phyloP scores from a whole-genome alignment of 257 asterid genomes.

The Cinchona pubescens region DNA sequence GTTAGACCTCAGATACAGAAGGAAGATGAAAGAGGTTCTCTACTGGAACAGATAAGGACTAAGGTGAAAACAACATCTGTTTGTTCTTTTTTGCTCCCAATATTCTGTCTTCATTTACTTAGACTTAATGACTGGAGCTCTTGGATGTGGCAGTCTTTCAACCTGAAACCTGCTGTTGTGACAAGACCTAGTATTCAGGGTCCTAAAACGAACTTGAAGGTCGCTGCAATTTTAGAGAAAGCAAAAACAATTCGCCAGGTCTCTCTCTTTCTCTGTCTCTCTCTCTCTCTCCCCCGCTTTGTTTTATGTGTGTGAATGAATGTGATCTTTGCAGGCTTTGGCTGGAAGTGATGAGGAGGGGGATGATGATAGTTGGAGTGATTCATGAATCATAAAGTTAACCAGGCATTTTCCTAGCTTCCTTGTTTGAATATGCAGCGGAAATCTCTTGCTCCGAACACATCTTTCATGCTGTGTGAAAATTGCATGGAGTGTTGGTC shows the following conservation, averaged over 20 bases:
- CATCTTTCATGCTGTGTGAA: not conserved
- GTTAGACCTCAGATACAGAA: slow-evolving; percentile 43
- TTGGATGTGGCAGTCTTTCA: slow-evolving; percentile 65
- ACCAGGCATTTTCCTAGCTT: not conserved
- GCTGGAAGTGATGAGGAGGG: slow-evolving; percentile 83
- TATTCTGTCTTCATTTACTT: not conserved
- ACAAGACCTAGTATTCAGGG: slow-evolving; percentile 68
- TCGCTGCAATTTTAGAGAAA: slow-evolving; percentile 82
- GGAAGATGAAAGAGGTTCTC: slow-evolving; percentile 69
- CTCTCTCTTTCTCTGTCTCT: slow-evolving; percentile 18
- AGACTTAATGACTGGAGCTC: slow-evolving; percentile 27
- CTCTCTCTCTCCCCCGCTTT: not conserved
- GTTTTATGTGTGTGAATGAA: not conserved
- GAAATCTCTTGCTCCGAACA: not conserved
- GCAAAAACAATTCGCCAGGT: slow-evolving; percentile 95
- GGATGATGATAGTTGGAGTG: slow-evolving; percentile 77
- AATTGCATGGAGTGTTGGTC: not conserved
- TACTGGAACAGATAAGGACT: slow-evolving; percentile 77
- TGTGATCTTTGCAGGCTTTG: slow-evolving; percentile 55
- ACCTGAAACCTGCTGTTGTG: slow-evolving; percentile 64
- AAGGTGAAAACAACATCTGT: slow-evolving; percentile 41
- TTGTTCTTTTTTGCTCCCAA: not conserved
- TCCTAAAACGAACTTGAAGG: slow-evolving; percentile 70
- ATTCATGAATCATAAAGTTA: slow-evolving; percentile 42
- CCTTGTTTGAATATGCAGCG: not conserved